Percentiles rank a stretch among this genome's conserved stretches.
Conservation (phyloP, 495 filamentous ascomycete genomes). For the Wilcoxina mikolae region DNA sequence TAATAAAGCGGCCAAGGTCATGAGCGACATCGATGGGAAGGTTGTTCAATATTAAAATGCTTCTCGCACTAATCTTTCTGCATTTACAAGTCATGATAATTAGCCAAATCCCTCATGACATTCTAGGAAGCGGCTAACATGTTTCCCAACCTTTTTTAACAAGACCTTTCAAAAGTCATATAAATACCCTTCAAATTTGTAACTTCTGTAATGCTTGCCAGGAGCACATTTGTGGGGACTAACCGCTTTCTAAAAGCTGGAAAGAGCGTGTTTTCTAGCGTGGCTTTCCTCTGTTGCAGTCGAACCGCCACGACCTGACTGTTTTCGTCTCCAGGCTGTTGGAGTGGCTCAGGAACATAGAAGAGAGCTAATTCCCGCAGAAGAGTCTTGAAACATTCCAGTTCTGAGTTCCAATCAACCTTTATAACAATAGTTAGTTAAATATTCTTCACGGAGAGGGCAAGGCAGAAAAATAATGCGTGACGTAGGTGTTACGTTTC, state of each 20-base stretch:
- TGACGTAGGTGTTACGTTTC: too few relatives aligned
- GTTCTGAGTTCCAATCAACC: conserved; percentile 74
- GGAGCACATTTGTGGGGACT: conserved; percentile 64
- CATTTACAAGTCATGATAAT: too few relatives aligned
- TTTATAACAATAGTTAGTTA: too few relatives aligned
- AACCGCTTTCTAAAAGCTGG: conserved; percentile 69
- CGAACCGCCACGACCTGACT: conserved; percentile 36
- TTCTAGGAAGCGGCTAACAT: too few relatives aligned
- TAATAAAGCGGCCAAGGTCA: too few relatives aligned
- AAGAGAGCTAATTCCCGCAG: conserved; percentile 78
- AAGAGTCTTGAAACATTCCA: conserved; percentile 73
- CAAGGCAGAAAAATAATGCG: too few relatives aligned
- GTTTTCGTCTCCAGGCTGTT: conserved; percentile 32
- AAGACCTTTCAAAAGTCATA: conserved; percentile 82
- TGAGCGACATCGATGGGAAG: too few relatives aligned
- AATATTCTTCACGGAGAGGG: too few relatives aligned
- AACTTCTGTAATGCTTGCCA: conserved; percentile 72
- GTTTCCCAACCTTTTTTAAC: too few relatives aligned
- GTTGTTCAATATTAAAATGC: too few relatives aligned
- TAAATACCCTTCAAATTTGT: conserved; percentile 92
- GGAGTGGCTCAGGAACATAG: conserved; percentile 65
- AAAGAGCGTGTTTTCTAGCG: conserved; percentile 60
- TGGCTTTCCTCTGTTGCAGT: conserved; percentile 42
- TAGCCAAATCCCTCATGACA: too few relatives aligned
- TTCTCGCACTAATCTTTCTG: too few relatives aligned